Conservation (phyloP, 2,329 filamentous ascomycete genomes). For the Cladophialophora immunda region DNA sequence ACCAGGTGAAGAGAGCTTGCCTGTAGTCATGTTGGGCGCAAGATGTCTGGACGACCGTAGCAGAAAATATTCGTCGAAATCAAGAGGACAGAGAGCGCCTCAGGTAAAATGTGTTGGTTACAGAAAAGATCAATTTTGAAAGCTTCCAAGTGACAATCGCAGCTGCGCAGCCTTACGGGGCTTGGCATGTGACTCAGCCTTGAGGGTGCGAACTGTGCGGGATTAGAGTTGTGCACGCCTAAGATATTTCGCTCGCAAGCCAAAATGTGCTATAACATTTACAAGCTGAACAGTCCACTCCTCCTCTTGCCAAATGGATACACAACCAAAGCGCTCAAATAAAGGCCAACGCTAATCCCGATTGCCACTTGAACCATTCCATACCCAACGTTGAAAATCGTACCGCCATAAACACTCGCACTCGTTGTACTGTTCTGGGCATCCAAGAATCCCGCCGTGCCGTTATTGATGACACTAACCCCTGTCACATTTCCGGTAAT, state of each 20-base stretch:
- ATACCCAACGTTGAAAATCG: constrained; percentile 55
- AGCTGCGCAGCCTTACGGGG: background rate
- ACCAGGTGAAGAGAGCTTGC: constrained; percentile 40
- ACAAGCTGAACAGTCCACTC: constrained; percentile 57
- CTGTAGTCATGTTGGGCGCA: constrained; percentile 50
- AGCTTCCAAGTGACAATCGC: background rate
- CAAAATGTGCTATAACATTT: background rate
- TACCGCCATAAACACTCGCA: constrained; percentile 41
- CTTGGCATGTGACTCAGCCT: background rate
- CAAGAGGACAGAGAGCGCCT: background rate
- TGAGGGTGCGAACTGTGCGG: background rate
- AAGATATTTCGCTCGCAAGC: background rate
- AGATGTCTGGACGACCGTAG: background rate
- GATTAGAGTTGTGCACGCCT: background rate
- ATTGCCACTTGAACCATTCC: constrained; percentile 59
- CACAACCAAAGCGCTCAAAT: constrained; percentile 56
- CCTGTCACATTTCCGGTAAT: constrained; percentile 52
- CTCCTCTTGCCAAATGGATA: constrained; percentile 57
- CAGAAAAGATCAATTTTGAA: background rate
- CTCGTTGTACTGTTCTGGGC: constrained; percentile 31
- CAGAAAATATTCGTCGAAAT: background rate
- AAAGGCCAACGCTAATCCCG: constrained; percentile 57
- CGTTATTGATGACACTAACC: constrained; percentile 52
- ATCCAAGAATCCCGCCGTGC: constrained; percentile 39
- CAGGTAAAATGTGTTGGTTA: background rate